These are phyloP conservation scores for Suzukiozyma palmioleophila DNA, from an alignment of 1,139 yeast species.

Conservation along the genomic window DNA sequence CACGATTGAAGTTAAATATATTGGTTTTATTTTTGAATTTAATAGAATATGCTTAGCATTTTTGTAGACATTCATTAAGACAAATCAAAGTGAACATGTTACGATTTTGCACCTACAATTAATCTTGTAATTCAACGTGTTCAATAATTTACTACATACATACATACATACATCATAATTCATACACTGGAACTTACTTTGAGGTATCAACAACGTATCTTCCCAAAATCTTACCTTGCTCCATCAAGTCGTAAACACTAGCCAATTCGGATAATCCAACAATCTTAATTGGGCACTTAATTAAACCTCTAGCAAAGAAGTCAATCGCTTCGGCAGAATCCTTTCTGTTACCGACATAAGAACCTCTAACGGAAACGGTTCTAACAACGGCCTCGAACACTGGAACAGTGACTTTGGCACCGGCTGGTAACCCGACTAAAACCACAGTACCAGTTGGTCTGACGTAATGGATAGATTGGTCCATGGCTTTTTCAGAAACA, in stretches of 20 bases:
- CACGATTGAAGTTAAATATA: background rate
- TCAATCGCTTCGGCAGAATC: slow-evolving; percentile 76
- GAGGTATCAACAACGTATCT: slow-evolving; percentile 62
- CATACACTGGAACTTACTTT: slow-evolving; percentile 7
- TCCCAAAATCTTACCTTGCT: slow-evolving; percentile 67
- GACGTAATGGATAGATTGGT: slow-evolving; percentile 64
- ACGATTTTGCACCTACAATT: no score
- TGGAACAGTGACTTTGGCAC: slow-evolving; percentile 56
- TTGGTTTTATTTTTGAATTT: background rate
- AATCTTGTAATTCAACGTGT: no score
- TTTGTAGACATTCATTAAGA: background rate
- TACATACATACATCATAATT: no score
- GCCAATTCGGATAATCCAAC: slow-evolving; percentile 62
- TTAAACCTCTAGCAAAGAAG: slow-evolving; percentile 65
- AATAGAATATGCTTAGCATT: background rate
- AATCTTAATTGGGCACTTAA: slow-evolving; percentile 62
- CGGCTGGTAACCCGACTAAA: slow-evolving; percentile 76
- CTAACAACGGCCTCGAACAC: slow-evolving; percentile 65
- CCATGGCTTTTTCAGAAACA: slow-evolving; percentile 69
- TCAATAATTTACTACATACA: no score
- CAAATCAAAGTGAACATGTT: no score
- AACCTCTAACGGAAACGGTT: slow-evolving; percentile 63
- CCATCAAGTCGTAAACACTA: slow-evolving; percentile 61
- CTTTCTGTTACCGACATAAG: slow-evolving; percentile 78
- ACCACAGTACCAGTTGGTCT: slow-evolving; percentile 77